phyloP scores from a whole-genome alignment of 106 monocot genomes.

The Phalaenopsis equestris region DNA sequence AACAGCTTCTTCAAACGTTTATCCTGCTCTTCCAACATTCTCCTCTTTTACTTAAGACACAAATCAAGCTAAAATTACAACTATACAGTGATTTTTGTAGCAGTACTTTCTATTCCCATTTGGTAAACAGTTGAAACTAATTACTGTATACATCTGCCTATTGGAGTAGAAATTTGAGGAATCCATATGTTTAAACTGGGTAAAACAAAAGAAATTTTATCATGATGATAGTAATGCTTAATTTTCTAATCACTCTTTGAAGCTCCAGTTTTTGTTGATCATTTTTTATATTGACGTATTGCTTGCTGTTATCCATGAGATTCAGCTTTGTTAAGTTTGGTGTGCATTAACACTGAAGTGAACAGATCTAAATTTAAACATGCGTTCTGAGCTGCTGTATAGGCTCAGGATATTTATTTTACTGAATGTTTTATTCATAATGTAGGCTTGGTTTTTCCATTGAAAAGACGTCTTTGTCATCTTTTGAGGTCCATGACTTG shows the following conservation, averaged over 20 bases:
- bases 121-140: too few species aligned
- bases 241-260: neutral
- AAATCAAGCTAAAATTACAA: too few species aligned
- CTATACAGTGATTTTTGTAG: too few species aligned
- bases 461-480: slow-evolving; percentile 46
- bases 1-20: too few species aligned
- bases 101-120: too few species aligned
- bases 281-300: neutral
- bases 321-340: neutral
- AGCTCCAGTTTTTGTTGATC: neutral
- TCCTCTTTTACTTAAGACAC: too few species aligned
- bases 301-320: neutral
- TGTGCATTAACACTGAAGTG: neutral
- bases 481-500: slow-evolving; percentile 57
- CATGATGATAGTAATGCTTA: neutral
- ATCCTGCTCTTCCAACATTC: too few species aligned
- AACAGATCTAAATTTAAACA: neutral
- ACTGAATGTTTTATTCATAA: neutral
- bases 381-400: neutral
- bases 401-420: neutral
- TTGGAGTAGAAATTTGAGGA: too few species aligned
- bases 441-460: slow-evolving; percentile 58
- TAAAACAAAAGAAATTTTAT: neutral
- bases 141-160: too few species aligned
- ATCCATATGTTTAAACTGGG: neutral